Evolutionary conservation across 2,329 filamentous ascomycete species (phyloP).

Genomic region (Cladosporium sp.): DNA sequence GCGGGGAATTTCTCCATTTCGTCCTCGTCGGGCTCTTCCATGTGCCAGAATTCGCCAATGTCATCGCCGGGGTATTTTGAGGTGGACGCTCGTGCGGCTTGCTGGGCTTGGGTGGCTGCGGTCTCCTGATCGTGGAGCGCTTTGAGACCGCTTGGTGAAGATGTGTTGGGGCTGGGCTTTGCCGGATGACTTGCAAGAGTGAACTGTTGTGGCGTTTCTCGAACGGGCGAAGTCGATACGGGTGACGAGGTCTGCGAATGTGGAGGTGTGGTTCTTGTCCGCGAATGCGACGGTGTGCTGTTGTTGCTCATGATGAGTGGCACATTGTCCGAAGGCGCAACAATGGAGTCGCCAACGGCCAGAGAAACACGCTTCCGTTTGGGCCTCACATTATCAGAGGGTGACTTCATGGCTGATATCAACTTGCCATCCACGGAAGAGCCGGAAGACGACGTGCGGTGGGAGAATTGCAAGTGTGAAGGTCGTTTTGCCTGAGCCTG

Average conservation of each 20-base stretch:
- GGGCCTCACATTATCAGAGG: slow-evolving; percentile 20
- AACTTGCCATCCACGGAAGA: slow-evolving; percentile 32
- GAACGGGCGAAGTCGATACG: not conserved
- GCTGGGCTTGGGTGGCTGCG: not conserved
- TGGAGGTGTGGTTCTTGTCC: slow-evolving; percentile 14
- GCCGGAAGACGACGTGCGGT: slow-evolving; percentile 32
- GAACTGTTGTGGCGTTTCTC: slow-evolving; percentile 3
- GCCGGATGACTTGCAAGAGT: not conserved
- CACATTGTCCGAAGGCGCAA: slow-evolving; percentile 33
- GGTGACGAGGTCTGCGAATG: not conserved
- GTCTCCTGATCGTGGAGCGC: slow-evolving; percentile 3
- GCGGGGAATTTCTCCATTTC: slow-evolving; percentile 9
- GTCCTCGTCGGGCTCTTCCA: slow-evolving; percentile 16
- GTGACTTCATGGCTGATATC: slow-evolving; percentile 32
- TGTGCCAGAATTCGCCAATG: slow-evolving; percentile 14
- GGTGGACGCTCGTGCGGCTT: not conserved
- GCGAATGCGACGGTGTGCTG: slow-evolving; percentile 30
- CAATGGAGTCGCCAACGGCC: slow-evolving; percentile 32
- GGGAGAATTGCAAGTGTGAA: slow-evolving; percentile 27
- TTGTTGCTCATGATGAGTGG: slow-evolving; percentile 22
- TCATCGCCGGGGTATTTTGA: slow-evolving; percentile 10
- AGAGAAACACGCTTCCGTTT: slow-evolving; percentile 33
- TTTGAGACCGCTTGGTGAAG: not conserved
- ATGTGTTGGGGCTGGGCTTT: not conserved
- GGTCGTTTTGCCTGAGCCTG: slow-evolving; percentile 28